phyloP scores from a whole-genome alignment of 2,329 filamentous ascomycete genomes.

The Penicillium sp. region DNA sequence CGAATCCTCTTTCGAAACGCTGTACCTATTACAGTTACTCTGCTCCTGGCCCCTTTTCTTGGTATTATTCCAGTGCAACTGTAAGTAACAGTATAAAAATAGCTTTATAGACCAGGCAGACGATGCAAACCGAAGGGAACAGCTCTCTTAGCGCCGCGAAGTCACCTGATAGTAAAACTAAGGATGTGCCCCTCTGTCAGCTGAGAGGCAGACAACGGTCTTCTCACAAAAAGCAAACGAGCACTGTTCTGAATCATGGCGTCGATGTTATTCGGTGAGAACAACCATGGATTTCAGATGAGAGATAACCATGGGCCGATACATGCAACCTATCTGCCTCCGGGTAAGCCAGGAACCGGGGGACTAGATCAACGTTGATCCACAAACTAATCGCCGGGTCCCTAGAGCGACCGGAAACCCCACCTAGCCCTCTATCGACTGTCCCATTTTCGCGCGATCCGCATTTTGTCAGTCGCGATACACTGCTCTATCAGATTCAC shows the following conservation, averaged over 20 bases:
- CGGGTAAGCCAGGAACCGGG: too few relatives aligned
- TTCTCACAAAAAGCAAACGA: too few relatives aligned
- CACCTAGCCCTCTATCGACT: not conserved
- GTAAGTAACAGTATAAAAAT: conserved; percentile 8
- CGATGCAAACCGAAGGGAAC: too few relatives aligned
- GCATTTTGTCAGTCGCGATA: not conserved
- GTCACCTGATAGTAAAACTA: too few relatives aligned
- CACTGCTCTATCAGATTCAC: not conserved
- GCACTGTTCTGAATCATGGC: too few relatives aligned
- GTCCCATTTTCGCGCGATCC: not conserved
- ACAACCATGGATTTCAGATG: not conserved
- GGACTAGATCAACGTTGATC: not conserved
- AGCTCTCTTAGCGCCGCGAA: too few relatives aligned
- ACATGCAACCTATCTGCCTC: not conserved
- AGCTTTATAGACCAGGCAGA: too few relatives aligned
- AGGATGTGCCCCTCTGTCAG: too few relatives aligned
- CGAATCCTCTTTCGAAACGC: conserved; percentile 4
- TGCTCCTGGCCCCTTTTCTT: conserved; percentile 5
- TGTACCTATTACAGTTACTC: conserved; percentile 8
- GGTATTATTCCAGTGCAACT: conserved; percentile 5
- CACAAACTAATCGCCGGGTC: too few relatives aligned
- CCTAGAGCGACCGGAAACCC: not conserved
- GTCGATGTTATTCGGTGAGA: not conserved
- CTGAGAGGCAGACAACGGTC: too few relatives aligned
- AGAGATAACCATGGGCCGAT: not conserved